These are phyloP conservation scores for Cytospora schulzeri DNA, from an alignment of 2,329 filamentous ascomycete species.

Conservation along the genomic window DNA sequence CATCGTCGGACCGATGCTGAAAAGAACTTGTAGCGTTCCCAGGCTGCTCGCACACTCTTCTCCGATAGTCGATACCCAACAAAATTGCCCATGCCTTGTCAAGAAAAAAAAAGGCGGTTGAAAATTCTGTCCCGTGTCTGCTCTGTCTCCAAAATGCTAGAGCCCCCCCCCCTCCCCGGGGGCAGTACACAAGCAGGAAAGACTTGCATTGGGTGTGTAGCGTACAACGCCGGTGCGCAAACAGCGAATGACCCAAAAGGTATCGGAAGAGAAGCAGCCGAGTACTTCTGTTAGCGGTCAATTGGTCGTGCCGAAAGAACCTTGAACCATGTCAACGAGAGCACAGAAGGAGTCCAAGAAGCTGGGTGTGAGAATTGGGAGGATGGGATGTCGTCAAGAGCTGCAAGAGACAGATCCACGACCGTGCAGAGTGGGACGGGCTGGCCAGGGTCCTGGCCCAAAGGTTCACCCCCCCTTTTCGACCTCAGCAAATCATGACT, in stretches of 20 bases:
- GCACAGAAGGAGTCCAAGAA: slow-evolving; percentile 23
- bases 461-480: slow-evolving; percentile 12
- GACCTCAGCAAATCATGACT: slow-evolving; percentile 22
- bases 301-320: slow-evolving; percentile 36
- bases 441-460: slow-evolving; percentile 23
- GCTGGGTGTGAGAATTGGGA: slow-evolving; percentile 29
- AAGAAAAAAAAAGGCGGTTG: slow-evolving; percentile 20
- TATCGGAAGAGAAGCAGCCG: slow-evolving; percentile 19
- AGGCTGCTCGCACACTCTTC: slow-evolving; percentile 8
- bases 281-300: slow-evolving; percentile 33
- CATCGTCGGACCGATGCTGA: neutral
- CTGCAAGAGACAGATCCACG: slow-evolving; percentile 25
- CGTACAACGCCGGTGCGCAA: slow-evolving; percentile 29
- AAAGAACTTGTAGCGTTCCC: slow-evolving; percentile 16
- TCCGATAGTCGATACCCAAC: slow-evolving; percentile 30
- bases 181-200: slow-evolving; percentile 18
- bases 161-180: neutral
- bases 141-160: slow-evolving; percentile 2
- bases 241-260: slow-evolving; percentile 12
- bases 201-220: slow-evolving; percentile 11
- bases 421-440: slow-evolving; percentile 24
- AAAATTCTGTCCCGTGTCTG: slow-evolving; percentile 28
- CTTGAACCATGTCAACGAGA: slow-evolving; percentile 45
- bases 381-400: slow-evolving; percentile 41
- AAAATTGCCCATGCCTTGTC: slow-evolving; percentile 27